Conservation (phyloP, 345 rosid genomes). For the Diplotaxis tenuifolia region DNA sequence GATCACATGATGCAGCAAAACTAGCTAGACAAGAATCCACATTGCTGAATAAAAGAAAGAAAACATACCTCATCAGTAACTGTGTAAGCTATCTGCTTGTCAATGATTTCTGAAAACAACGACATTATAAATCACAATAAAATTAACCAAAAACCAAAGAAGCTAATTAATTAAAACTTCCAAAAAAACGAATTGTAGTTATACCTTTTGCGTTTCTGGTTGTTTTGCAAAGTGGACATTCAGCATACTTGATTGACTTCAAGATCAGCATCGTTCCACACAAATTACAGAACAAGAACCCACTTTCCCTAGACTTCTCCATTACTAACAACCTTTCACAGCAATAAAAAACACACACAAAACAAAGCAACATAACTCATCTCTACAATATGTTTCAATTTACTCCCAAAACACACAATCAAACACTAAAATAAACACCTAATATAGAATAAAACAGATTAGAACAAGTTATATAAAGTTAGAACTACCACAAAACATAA, state of each 20-base stretch:
- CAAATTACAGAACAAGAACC: constrained; percentile 34
- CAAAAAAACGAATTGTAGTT: background rate
- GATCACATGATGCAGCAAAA: background rate
- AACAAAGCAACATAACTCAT: background rate
- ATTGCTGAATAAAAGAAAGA: background rate
- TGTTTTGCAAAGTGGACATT: constrained; percentile 31
- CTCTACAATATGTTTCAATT: background rate
- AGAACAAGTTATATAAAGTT: too few species aligned
- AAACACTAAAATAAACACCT: too few species aligned
- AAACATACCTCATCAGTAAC: constrained; percentile 25
- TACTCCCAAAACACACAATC: too few species aligned
- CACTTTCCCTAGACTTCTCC: constrained; percentile 33
- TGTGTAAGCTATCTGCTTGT: constrained; percentile 27
- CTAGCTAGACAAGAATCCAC: constrained; percentile 1
- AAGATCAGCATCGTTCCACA: constrained; percentile 35
- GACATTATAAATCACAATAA: background rate
- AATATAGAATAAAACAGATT: too few species aligned
- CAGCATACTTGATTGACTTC: constrained; percentile 22
- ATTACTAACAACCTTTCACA: constrained; percentile 7
- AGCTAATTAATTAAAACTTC: background rate
- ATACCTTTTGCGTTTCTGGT: constrained; percentile 23
- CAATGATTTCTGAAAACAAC: constrained; percentile 27
- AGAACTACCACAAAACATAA: too few species aligned
- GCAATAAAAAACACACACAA: background rate
- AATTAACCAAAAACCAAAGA: background rate